Base-by-base conservation (phyloP, 345 rosid genomes). In the Laguncularia racemosa region DNA sequence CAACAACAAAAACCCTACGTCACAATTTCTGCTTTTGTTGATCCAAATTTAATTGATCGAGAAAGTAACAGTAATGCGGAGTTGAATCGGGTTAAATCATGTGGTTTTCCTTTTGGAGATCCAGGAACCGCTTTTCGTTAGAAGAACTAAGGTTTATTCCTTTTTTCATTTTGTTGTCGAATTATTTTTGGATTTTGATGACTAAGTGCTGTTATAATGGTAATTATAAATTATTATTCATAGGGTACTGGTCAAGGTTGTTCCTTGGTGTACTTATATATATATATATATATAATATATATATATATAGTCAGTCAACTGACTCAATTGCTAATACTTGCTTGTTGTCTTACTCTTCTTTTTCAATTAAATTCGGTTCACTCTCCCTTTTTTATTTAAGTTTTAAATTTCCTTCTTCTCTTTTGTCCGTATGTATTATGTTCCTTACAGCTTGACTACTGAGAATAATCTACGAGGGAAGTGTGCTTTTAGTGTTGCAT, bases 121-220 rank as follows among this genome's bases (percentile, higher is more conserved):
- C 97, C 58, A 78, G 96, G 82, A 89, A 90, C 83, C 95, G 97
- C 55, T 88, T 93, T 80, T 85, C 99, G 71, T 58, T 90, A 14
- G 86, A 78, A 43, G 96, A 93, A 75, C 96, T 93, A 85, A 93
- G 99, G 99, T 88, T 71, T 53, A 44, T 18, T 16, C 14, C 12
- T 18, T 19, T n/a, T 15, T 45, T 18, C 40, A 17, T 46, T 38
- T 48, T 6, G 4, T 65, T 70, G 38, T 17, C 16, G 33, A 50
- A 47, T 16, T 2, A 8, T 16, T 68, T 57, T 2, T 16, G 18
- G 16, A 15, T 21, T 56, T 17, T 56, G 44, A 16, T 19, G 19
- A 13, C 17, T 56, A 23, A 18, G 20, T 55, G n/a, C 17, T 33
- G 20, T 15, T 20, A 15, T 38, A 20, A 12, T 56, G 17, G 47